Evolutionary conservation across 2,329 filamentous ascomycete species (phyloP), one percentile per base, ranked within the genome.

Genomic region (Rutstroemia sp.): DNA sequence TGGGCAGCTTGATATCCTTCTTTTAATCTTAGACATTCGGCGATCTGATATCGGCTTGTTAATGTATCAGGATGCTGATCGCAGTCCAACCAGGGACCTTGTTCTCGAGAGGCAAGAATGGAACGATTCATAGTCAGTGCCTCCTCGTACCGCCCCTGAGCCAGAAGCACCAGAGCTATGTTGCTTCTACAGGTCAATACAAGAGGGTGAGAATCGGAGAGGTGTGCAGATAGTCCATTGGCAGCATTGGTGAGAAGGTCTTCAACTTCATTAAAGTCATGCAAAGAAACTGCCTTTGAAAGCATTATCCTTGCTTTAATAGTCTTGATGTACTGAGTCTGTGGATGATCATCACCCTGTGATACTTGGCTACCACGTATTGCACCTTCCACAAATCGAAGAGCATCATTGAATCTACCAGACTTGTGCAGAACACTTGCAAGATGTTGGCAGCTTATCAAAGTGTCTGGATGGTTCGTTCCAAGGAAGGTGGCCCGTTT

Each of bases 1-100:
- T 63, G 61, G n/a, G 63, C 64, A 3, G 60, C 61, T 51, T 59
- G 55, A n/a, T 57, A 61, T n/a, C 64, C 62, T 36, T 61, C 60
- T 34, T 61, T 61, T 6, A 59, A 48, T 10, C 59, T 57, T 4
- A 66, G 25, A 12, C 63, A 56, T 53, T 63, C 60, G 5, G 62
- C 60, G 12, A 66, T 56, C 25, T 64, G 60, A 47, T 66, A 59
- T n/a, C 60, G 61, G 40, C 62, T 67, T 7, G 58, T 64, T 19
- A 67, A 47, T n/a, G 62, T 65, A 30, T 67, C 64, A 1, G 64
- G 64, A 50, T 67, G 63, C 17, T 57, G 58, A 16, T 60, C 56
- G 19, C 61, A 44, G 8, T 66, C 60, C 17, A 58, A 47, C 64
- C 64, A 64, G n/a, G 63, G 64, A 4, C 61, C 64, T 25, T 59